Base-by-base conservation (phyloP, 2,329 filamentous ascomycete genomes). In the Arthrobotrys pseudoclavata region DNA sequence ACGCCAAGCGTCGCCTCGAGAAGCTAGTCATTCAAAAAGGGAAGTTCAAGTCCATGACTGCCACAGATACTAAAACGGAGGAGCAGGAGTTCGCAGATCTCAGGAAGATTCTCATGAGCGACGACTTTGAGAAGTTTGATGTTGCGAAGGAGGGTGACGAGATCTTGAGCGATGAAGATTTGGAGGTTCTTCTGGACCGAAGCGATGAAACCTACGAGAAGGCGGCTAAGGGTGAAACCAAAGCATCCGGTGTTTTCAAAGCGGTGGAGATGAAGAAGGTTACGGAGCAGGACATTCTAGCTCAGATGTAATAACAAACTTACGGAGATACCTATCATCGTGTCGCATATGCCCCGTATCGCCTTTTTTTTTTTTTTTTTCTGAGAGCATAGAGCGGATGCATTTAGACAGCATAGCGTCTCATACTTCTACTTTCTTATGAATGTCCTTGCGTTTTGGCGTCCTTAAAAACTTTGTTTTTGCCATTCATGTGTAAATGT, bases 1-100 rank as follows among this genome's bases (percentile, higher is more conserved):
- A 97, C 81, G 93, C 92, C 0, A 99, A 99, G 84, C 91, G 96
- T 0, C 88, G 94, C 0, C 87, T 99, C 0, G 96, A 99, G 83
- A 97, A 97, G 82, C 86, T 99, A 0, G 93, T 99, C 5, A 99
- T 99, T 82, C 92, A 95, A 78, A 98, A 98, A 83, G 95, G 95
- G 1, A 90, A 92, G 4, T 95, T 96, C 84, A 89, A 87, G 79
- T 90, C 88, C 10, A 89, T 94, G 84, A 64, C 76, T 5, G 72
- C 72, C 12, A 70, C 74, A n/a, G 72, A 86, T 86, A 0, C 87
- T 91, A 81, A 90, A 90, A 80, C 86, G 88, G 80, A 87, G 74
- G 85, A 86, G 48, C 85, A 82, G 64, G 86, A 86, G 9, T 71
- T 77, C 37, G 74, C 74, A 13, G 74, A 77, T 45, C 85, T 92